Percentiles rank a stretch among this genome's conserved stretches.
These are phyloP conservation scores for Ascoidea rubescens DNA, from an alignment of 805 yeast species.

Conservation along the genomic window DNA sequence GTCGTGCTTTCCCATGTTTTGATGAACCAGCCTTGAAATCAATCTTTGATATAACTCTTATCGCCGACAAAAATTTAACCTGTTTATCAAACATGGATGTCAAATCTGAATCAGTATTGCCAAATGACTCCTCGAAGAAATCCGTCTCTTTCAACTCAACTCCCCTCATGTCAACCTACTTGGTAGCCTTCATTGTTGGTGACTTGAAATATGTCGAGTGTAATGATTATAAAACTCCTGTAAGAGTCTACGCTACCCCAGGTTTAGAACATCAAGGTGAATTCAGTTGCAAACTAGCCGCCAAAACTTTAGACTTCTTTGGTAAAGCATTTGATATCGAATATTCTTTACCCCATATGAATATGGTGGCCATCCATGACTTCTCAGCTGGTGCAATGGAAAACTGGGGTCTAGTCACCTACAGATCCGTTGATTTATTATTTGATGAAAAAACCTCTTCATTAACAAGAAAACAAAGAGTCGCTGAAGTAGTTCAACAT, in stretches of 20 bases:
- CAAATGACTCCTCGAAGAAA: slow-evolving; percentile 30
- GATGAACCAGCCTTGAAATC: slow-evolving; percentile 80
- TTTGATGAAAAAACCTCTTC: slow-evolving; percentile 61
- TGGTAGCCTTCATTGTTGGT: slow-evolving; percentile 74
- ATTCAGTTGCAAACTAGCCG: slow-evolving; percentile 63
- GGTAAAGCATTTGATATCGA: slow-evolving; percentile 61
- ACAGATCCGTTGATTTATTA: slow-evolving; percentile 62
- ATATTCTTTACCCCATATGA: slow-evolving; percentile 71
- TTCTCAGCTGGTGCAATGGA: slow-evolving; percentile 87
- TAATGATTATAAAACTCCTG: slow-evolving; percentile 55
- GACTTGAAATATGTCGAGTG: slow-evolving; percentile 64
- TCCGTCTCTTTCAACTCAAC: slow-evolving; percentile 56
- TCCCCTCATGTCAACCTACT: slow-evolving; percentile 74
- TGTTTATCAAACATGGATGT: slow-evolving; percentile 63
- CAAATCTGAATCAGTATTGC: slow-evolving; percentile 29
- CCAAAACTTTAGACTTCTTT: slow-evolving; percentile 60
- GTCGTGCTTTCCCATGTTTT: slow-evolving; percentile 78
- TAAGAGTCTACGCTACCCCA: slow-evolving; percentile 69
- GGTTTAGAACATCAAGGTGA: slow-evolving; percentile 61
- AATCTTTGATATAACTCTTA: slow-evolving; percentile 47
- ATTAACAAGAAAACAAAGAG: slow-evolving; percentile 51
- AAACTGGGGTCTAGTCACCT: slow-evolving; percentile 71
- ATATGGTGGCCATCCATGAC: slow-evolving; percentile 72
- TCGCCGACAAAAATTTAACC: slow-evolving; percentile 40
- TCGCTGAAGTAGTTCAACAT: slow-evolving; percentile 77